These are phyloP conservation scores for Aspergillus udagawae DNA, from an alignment of 2,329 filamentous ascomycete genomes.

Conservation along the genomic window DNA sequence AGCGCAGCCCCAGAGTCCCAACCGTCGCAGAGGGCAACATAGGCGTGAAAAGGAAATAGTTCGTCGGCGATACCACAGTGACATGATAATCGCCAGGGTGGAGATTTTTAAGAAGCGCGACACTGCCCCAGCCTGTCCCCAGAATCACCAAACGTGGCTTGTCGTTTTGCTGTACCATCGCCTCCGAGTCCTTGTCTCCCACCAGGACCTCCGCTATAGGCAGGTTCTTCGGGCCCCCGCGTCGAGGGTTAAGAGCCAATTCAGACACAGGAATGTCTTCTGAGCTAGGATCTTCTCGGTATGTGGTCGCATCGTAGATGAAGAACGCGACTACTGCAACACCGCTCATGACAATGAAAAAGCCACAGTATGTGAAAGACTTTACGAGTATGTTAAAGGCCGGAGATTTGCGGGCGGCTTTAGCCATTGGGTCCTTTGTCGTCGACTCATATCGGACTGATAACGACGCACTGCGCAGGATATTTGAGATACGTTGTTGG, in stretches of 20 bases:
- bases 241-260: constrained; percentile 72
- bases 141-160: constrained; percentile 92
- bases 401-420: constrained; percentile 22
- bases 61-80: constrained; percentile 88
- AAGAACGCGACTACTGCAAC: constrained; percentile 78
- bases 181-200: constrained; percentile 77
- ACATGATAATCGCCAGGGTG: constrained; percentile 92
- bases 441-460: constrained; percentile 32
- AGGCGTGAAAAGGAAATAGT: constrained; percentile 97
- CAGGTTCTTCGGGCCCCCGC: constrained; percentile 89
- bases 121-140: constrained; percentile 91
- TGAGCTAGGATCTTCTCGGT: constrained; percentile 64
- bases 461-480: constrained; percentile 17
- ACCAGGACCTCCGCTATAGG: constrained; percentile 85
- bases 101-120: constrained; percentile 84
- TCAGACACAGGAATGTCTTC: constrained; percentile 80
- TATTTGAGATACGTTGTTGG: constrained; percentile 20
- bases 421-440: constrained; percentile 19
- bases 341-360: constrained; percentile 68
- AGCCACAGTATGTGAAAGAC: constrained; percentile 67
- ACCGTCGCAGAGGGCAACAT: constrained; percentile 98
- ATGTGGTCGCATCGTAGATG: constrained; percentile 88
- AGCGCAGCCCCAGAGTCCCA: constrained; percentile 85
- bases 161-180: constrained; percentile 67
- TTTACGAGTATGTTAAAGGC: constrained; percentile 59